Evolutionary conservation across 1,139 yeast genomes (phyloP).

Genomic region (Ogataea hybrid): DNA sequence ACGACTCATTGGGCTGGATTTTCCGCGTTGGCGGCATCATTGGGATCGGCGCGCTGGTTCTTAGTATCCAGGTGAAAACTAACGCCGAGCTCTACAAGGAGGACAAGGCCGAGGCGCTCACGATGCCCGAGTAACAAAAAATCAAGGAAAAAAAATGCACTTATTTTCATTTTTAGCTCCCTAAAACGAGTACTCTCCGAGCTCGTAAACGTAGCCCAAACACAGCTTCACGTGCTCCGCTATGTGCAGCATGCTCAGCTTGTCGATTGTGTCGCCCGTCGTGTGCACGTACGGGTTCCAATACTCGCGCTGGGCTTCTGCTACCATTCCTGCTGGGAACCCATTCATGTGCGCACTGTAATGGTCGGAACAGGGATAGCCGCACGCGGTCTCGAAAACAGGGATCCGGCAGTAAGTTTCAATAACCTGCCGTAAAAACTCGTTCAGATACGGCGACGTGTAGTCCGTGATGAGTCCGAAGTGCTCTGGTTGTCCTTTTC

Average conservation of each 20-base stretch:
- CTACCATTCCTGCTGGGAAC: slow-evolving; percentile 78
- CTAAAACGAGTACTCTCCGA: slow-evolving; percentile 32
- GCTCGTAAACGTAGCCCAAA: slow-evolving; percentile 67
- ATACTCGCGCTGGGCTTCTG: slow-evolving; percentile 67
- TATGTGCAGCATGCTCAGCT: slow-evolving; percentile 74
- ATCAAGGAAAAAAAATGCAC: too few species aligned
- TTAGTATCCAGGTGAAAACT: slow-evolving; percentile 36
- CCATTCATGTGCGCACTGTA: slow-evolving; percentile 84
- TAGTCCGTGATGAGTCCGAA: slow-evolving; percentile 81
- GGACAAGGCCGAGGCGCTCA: slow-evolving; percentile 26
- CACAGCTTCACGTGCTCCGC: slow-evolving; percentile 76
- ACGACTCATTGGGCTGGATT: slow-evolving; percentile 45
- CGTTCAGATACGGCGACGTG: slow-evolving; percentile 58
- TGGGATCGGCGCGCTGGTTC: slow-evolving; percentile 39
- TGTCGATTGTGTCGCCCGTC: slow-evolving; percentile 74
- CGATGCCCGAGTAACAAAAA: not conserved
- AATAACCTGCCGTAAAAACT: slow-evolving; percentile 62
- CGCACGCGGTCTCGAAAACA: slow-evolving; percentile 74
- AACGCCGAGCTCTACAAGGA: slow-evolving; percentile 34
- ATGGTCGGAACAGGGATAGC: slow-evolving; percentile 93
- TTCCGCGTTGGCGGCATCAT: slow-evolving; percentile 46
- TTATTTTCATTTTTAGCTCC: too few species aligned
- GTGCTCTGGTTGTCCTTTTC: slow-evolving; percentile 60
- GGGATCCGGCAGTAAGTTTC: slow-evolving; percentile 63
- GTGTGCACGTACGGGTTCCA: slow-evolving; percentile 72